phyloP scores from a whole-genome alignment of 1,284 basidiomycete species.

The Puccinia triticina region DNA sequence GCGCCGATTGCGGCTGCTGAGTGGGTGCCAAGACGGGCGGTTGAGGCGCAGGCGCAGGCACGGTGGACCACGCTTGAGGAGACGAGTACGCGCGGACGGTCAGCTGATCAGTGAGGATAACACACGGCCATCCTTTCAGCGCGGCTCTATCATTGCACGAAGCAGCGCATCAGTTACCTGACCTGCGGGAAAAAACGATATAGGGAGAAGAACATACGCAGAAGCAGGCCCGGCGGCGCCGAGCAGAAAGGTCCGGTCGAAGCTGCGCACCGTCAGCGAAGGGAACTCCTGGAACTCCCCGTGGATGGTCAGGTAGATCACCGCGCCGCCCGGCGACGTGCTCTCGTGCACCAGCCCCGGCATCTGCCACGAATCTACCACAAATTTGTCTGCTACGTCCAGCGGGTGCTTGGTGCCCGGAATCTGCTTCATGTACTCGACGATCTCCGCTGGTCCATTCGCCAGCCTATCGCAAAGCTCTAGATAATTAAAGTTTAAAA shows the following conservation, averaged over 20 bases:
- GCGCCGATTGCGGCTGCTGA: neutral
- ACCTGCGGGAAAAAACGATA: slow-evolving; percentile 9
- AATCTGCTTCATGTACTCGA: slow-evolving; percentile 59
- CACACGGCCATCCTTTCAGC: slow-evolving; percentile 81
- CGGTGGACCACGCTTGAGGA: slow-evolving; percentile 68
- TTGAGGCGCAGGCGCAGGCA: neutral
- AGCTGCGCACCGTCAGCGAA: slow-evolving; percentile 78
- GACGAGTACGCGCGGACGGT: slow-evolving; percentile 81
- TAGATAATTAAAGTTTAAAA: neutral
- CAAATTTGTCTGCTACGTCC: slow-evolving; percentile 74
- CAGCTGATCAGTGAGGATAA: slow-evolving; percentile 85
- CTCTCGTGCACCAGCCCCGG: slow-evolving; percentile 54
- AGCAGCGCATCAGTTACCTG: neutral
- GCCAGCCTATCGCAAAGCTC: slow-evolving; percentile 34
- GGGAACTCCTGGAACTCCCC: slow-evolving; percentile 88
- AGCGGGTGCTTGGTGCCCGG: slow-evolving; percentile 78
- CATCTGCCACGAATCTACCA: slow-evolving; percentile 76
- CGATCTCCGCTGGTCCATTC: slow-evolving; percentile 44
- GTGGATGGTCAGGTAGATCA: slow-evolving; percentile 80
- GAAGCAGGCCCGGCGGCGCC: slow-evolving; percentile 78
- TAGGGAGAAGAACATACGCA: slow-evolving; percentile 65
- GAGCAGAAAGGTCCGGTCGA: slow-evolving; percentile 87
- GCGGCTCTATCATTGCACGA: slow-evolving; percentile 68
- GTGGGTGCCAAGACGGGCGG: neutral
- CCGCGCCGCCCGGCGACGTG: slow-evolving; percentile 61